phyloP scores from a whole-genome alignment of 2,329 filamentous ascomycete genomes.

The Hypoxylon sp. region DNA sequence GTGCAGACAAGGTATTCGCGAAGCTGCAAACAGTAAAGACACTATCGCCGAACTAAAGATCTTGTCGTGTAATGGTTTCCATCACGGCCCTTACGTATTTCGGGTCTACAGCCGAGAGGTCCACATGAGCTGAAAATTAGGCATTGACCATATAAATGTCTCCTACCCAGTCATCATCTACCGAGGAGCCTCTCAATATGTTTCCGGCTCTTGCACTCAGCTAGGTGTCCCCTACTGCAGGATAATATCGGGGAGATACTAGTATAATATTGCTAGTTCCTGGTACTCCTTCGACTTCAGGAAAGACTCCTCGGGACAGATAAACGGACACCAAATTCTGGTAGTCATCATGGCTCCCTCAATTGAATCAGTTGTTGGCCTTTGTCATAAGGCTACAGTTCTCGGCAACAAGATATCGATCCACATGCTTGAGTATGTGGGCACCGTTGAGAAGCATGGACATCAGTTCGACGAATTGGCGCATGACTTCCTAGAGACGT shows the following conservation, averaged over 20 bases:
- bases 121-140: slow-evolving; percentile 17
- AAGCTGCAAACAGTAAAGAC: slow-evolving; percentile 4
- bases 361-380: slow-evolving; percentile 48
- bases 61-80: slow-evolving; percentile 3
- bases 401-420: slow-evolving; percentile 75
- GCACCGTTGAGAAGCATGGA: slow-evolving; percentile 67
- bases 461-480: slow-evolving; percentile 72
- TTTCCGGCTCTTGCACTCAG: slow-evolving; percentile 15
- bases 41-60: slow-evolving; percentile 11
- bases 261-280: not conserved
- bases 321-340: not conserved
- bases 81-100: slow-evolving; percentile 18
- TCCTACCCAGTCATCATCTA: not conserved
- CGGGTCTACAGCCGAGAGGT: slow-evolving; percentile 8
- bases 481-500: slow-evolving; percentile 76
- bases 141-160: slow-evolving; percentile 16
- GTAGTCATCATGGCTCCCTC: slow-evolving; percentile 46
- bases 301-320: not conserved
- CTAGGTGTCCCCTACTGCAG: not conserved
- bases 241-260: not conserved
- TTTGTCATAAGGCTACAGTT: slow-evolving; percentile 65
- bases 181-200: not conserved
- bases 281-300: not conserved
- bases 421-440: slow-evolving; percentile 75
- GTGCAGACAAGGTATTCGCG: slow-evolving; percentile 15